Evolutionary conservation across 176 grass and related monocot species (phyloP).

Genomic region (Musa acuminata): DNA sequence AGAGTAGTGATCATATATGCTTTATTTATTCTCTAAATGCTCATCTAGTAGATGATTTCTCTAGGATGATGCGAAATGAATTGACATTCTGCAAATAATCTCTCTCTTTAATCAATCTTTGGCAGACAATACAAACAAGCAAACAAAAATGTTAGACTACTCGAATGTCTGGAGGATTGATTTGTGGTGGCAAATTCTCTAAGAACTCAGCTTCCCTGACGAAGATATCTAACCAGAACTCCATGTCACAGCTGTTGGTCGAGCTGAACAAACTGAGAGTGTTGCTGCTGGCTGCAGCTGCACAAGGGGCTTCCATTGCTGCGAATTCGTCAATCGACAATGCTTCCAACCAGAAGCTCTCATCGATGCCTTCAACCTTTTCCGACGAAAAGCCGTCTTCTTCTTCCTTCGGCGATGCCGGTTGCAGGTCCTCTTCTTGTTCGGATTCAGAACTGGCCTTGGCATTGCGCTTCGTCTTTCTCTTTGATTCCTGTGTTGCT

Average conservation of each 20-base stretch:
- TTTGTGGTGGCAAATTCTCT: not conserved
- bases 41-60: no score
- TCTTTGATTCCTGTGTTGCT: no score
- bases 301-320: no score
- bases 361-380: not conserved
- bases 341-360: not conserved
- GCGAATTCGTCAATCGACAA: not conserved
- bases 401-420: not conserved
- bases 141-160: no score
- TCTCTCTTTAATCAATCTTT: no score
- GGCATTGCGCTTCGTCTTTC: not conserved
- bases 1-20: no score
- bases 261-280: no score
- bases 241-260: not conserved
- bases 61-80: no score
- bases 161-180: not conserved
- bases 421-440: not conserved
- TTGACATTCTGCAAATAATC: no score
- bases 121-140: no score
- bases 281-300: no score
- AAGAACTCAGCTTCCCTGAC: not conserved
- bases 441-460: not conserved
- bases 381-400: not conserved
- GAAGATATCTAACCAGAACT: not conserved
- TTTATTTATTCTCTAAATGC: no score